phyloP scores from a whole-genome alignment of 73 alveolate genomes.

The Tetrahymena malaccensis region DNA sequence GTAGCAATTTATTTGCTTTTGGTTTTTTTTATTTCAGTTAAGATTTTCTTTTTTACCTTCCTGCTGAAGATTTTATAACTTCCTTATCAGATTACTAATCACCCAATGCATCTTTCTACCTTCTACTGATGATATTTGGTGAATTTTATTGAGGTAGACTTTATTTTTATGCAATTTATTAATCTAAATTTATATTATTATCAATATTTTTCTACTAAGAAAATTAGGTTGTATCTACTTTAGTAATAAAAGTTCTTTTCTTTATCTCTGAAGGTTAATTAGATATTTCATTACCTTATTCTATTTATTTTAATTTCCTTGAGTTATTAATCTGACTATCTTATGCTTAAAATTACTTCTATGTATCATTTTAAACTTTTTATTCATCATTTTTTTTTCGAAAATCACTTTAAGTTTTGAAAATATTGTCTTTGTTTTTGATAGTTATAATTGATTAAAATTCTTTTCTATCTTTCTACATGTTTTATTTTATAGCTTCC shows the following conservation, averaged over 20 bases:
- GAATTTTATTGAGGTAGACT: neutral
- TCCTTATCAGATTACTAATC: neutral
- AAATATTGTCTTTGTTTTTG: neutral
- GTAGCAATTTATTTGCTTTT: neutral
- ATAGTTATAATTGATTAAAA: neutral
- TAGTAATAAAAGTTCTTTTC: neutral
- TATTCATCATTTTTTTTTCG: neutral
- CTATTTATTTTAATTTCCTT: neutral
- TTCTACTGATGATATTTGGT: neutral
- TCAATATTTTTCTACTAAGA: neutral
- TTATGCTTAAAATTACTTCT: too few species aligned
- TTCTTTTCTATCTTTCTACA: neutral
- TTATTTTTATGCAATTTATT: neutral
- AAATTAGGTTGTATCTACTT: neutral
- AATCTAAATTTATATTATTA: neutral
- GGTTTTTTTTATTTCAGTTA: neutral
- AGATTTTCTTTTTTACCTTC: neutral
- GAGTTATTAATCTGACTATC: neutral
- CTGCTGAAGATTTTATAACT: neutral
- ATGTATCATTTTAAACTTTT: neutral
- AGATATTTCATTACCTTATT: neutral
- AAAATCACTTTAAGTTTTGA: neutral
- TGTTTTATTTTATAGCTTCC: neutral
- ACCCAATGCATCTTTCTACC: neutral
- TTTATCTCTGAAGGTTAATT: neutral